Percentiles rank a stretch among this genome's conserved stretches.
phyloP scores from a whole-genome alignment of 345 rosid species.

The Triadica sebifera region DNA sequence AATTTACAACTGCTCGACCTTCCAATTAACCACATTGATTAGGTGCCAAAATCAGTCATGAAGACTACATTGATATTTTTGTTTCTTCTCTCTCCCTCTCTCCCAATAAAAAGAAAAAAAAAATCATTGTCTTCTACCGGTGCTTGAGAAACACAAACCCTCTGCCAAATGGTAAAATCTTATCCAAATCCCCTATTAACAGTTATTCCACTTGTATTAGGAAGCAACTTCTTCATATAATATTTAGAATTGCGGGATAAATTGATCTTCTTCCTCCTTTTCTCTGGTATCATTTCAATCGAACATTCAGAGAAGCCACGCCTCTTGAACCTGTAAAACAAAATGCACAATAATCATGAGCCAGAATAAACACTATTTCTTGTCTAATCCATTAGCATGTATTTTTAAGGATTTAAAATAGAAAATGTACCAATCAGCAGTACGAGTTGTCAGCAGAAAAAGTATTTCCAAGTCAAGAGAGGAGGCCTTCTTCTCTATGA shows the following conservation, averaged over 20 bases:
- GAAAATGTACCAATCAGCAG: slow-evolving; percentile 83
- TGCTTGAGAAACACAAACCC: not conserved
- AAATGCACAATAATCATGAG: not conserved
- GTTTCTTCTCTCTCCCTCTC: not conserved
- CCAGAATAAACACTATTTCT: not conserved
- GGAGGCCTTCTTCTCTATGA: slow-evolving; percentile 81
- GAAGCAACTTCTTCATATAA: slow-evolving; percentile 70
- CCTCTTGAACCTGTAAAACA: slow-evolving; percentile 55
- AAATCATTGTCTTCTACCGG: not conserved
- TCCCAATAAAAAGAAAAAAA: not conserved
- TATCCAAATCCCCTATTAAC: slow-evolving; percentile 30
- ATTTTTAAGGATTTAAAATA: not conserved
- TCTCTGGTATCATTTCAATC: slow-evolving; percentile 64
- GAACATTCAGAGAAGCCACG: slow-evolving; percentile 81
- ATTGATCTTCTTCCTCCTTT: slow-evolving; percentile 70
- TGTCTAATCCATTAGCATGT: not conserved
- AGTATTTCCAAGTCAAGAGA: slow-evolving; percentile 66
- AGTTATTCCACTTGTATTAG: slow-evolving; percentile 73
- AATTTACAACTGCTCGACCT: not conserved
- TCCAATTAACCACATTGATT: not conserved
- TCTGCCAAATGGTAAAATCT: not conserved
- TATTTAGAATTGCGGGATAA: slow-evolving; percentile 78
- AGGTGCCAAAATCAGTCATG: not conserved
- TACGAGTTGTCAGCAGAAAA: slow-evolving; percentile 81
- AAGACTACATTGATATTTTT: not conserved